phyloP scores from a whole-genome alignment of 345 rosid genomes.

The Abelmoschus esculentus region DNA sequence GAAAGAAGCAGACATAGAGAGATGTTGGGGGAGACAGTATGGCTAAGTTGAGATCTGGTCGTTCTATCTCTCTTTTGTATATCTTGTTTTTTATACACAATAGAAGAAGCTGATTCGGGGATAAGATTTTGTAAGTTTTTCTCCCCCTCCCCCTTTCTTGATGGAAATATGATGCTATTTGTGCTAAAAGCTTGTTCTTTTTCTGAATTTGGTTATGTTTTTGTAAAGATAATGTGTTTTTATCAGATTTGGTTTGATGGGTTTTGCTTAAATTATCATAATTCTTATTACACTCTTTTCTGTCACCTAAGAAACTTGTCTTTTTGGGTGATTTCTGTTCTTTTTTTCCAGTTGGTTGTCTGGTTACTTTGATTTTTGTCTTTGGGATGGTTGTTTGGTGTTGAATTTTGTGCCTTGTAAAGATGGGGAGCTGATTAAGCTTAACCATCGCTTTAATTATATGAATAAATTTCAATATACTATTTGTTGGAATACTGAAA shows the following conservation, averaged over 20 bases:
- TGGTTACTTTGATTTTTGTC: neutral
- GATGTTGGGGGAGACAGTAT: neutral
- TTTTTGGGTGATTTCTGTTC: neutral
- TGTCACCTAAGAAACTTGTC: neutral
- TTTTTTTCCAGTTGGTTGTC: neutral
- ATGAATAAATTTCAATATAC: neutral
- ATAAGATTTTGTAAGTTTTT: constrained; percentile 20
- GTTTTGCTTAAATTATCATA: constrained; percentile 4
- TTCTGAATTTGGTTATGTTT: neutral
- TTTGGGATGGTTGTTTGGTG: neutral
- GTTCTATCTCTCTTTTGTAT: neutral
- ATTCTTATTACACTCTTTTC: neutral
- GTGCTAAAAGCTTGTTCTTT: neutral
- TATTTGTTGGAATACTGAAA: too few species aligned
- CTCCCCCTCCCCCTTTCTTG: neutral
- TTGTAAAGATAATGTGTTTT: neutral
- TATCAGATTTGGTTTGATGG: neutral
- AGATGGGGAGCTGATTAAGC: neutral
- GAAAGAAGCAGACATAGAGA: neutral
- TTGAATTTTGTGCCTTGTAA: neutral
- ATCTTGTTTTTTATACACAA: neutral
- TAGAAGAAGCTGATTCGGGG: neutral
- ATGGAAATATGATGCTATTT: neutral
- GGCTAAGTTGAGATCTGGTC: neutral
- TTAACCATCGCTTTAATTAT: neutral